Percentiles rank a stretch among this genome's conserved stretches.
Evolutionary conservation across 1,139 yeast species (phyloP).

Genomic region (Yamadazyma trypodendri): DNA sequence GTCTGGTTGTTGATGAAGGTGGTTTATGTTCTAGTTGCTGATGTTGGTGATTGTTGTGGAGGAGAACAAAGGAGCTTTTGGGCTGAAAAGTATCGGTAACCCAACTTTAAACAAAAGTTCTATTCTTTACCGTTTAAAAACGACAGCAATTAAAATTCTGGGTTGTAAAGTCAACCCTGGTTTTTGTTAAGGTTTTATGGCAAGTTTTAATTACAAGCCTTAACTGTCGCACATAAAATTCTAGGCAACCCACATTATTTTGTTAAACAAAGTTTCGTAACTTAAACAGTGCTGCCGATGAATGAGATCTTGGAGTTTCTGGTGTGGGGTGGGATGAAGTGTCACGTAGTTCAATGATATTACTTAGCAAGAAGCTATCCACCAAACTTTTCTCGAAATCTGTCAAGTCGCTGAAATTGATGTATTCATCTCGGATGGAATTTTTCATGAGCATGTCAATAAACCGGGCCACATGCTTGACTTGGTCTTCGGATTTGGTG

Average conservation of each 20-base stretch:
- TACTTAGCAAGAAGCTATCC: slow-evolving; percentile 11
- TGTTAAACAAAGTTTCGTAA: slow-evolving; percentile 5
- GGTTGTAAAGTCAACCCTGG: no score
- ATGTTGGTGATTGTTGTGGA: neutral
- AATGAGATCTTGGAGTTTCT: neutral
- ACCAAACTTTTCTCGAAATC: slow-evolving; percentile 8
- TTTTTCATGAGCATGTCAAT: slow-evolving; percentile 3
- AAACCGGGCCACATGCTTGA: neutral
- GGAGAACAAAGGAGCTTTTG: no score
- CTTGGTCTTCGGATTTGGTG: neutral
- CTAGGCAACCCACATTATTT: neutral
- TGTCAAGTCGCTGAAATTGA: slow-evolving; percentile 5
- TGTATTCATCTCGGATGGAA: slow-evolving; percentile 3
- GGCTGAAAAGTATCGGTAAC: no score
- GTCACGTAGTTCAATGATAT: slow-evolving; percentile 5
- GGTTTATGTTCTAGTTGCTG: neutral
- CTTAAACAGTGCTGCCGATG: slow-evolving; percentile 1
- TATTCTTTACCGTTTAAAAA: no score
- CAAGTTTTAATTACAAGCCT: neutral
- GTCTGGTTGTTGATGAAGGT: no score
- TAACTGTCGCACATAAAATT: neutral
- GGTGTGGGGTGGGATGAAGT: no score
- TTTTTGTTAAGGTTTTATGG: no score
- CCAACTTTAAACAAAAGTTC: no score
- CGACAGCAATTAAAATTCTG: no score